phyloP scores from a whole-genome alignment of 352 stramenopile genomes.

The Paralagenidium karlingii region DNA sequence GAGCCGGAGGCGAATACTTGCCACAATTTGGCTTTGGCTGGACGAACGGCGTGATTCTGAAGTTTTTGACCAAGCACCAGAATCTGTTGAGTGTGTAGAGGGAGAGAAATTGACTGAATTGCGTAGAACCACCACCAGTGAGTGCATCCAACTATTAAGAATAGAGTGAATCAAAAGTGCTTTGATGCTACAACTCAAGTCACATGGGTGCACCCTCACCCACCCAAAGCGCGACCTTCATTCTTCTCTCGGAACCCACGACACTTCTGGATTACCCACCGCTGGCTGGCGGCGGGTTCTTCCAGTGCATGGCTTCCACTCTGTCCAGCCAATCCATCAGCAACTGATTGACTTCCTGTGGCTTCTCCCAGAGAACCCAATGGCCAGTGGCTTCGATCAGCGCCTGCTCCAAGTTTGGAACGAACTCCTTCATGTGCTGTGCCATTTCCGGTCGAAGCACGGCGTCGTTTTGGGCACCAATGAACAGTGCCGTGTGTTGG shows the following conservation, averaged over 20 bases:
- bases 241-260: no score
- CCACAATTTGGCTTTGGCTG: slow-evolving; percentile 82
- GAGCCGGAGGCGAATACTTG: slow-evolving; percentile 79
- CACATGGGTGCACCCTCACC: no score
- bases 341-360: slow-evolving; percentile 21
- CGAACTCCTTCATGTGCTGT: slow-evolving; percentile 18
- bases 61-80: slow-evolving; percentile 73
- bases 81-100: no score
- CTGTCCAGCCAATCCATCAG: slow-evolving; percentile 21
- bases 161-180: no score
- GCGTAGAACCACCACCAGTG: no score
- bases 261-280: no score
- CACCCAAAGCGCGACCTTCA: no score
- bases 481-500: slow-evolving; percentile 25
- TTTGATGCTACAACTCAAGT: no score
- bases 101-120: no score
- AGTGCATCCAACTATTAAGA: no score
- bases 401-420: slow-evolving; percentile 22
- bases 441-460: slow-evolving; percentile 32
- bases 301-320: no score
- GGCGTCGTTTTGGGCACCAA: slow-evolving; percentile 19
- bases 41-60: slow-evolving; percentile 80
- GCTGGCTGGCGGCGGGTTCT: no score
- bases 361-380: slow-evolving; percentile 25
- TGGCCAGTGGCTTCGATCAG: slow-evolving; percentile 23